Base-by-base conservation (phyloP, 139 green algal species). In the Chlamydomonas sp. region DNA sequence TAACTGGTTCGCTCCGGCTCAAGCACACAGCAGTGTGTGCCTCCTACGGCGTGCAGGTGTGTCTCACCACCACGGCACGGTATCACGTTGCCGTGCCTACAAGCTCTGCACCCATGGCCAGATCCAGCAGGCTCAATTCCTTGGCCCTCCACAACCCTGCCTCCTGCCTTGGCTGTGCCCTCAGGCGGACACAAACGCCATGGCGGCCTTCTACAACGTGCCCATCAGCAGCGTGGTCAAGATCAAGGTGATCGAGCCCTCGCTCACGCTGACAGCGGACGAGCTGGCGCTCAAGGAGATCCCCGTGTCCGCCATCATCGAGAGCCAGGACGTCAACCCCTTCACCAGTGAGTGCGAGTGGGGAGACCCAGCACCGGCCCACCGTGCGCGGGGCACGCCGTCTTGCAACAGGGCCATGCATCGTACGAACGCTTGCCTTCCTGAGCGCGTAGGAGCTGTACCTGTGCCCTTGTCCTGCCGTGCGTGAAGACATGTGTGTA, bases 171-270 rank as follows among this genome's bases (percentile, higher is more conserved):
- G 66, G 66, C 66, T 71, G 66, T n/a, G n/a, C 16, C 81, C 61
- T 1, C 74, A 88, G 84, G 63, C 79, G 63, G 84, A 88, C 75
- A 78, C 9, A 58, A 60, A 12, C 75, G 84, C 84, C 75, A 77
- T 83, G 63, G 18, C 61, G 69, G 84, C 75, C 75, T 74, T 88
- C 75, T 88, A 88, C 74, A 63, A 83, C 57, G 84, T 88, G 3
- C 79, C 83, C 59, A 72, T 83, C 18, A 88, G 75, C 2, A 75
- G 83, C 75, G 18, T 77, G 75, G 57, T 88, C 84, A 88, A 88
- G 84, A 77, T 88, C 84, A 88, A 88, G 84, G 75, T 88, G 4
- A 57, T 88, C 14, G 76, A 82, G 74, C n/a, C 49, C 16, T 69
- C 15, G 49, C 18, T 88, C 75, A 72, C 79, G 10, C 8, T 16